Evolutionary conservation across 768 basidiomycete genomes (phyloP).

Genomic region (Lactarius sanguifluus): DNA sequence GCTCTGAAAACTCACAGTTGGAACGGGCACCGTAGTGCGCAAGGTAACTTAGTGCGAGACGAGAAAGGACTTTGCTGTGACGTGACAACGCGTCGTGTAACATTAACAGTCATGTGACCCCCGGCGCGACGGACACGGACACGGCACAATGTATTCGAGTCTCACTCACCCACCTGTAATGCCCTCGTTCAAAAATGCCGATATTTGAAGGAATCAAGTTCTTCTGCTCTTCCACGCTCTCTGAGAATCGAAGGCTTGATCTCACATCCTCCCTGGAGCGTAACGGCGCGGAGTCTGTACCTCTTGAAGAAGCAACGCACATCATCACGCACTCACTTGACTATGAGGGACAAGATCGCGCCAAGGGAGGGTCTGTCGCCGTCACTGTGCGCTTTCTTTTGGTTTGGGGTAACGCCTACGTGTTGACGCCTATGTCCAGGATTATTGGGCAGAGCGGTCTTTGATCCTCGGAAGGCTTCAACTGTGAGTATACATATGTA

Average conservation of each 20-base stretch:
- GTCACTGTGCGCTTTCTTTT: slow-evolving; percentile 22
- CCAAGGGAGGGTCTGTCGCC: slow-evolving; percentile 11
- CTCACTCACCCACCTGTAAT: not conserved
- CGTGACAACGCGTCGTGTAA: slow-evolving; percentile 1
- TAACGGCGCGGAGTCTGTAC: slow-evolving; percentile 21
- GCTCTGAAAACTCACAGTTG: no score
- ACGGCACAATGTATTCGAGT: no score
- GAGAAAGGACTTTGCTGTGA: no score
- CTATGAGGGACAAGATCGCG: slow-evolving; percentile 24
- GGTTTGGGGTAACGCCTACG: not conserved
- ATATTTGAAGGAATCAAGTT: slow-evolving; percentile 28
- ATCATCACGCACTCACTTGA: slow-evolving; percentile 24
- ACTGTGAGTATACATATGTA: slow-evolving; percentile 14
- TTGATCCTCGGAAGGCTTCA: slow-evolving; percentile 26
- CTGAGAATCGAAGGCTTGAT: slow-evolving; percentile 16
- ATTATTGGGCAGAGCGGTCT: slow-evolving; percentile 28
- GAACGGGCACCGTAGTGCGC: no score
- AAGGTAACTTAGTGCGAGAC: no score
- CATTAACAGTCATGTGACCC: not conserved
- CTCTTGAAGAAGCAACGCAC: slow-evolving; percentile 24
- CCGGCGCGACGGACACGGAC: not conserved
- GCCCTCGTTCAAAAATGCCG: slow-evolving; percentile 15
- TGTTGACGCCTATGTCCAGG: slow-evolving; percentile 14
- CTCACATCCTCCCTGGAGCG: slow-evolving; percentile 18
- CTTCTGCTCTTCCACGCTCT: slow-evolving; percentile 22